Conservation (phyloP, 2,329 filamentous ascomycete genomes). For the Sarocladium oryzae region DNA sequence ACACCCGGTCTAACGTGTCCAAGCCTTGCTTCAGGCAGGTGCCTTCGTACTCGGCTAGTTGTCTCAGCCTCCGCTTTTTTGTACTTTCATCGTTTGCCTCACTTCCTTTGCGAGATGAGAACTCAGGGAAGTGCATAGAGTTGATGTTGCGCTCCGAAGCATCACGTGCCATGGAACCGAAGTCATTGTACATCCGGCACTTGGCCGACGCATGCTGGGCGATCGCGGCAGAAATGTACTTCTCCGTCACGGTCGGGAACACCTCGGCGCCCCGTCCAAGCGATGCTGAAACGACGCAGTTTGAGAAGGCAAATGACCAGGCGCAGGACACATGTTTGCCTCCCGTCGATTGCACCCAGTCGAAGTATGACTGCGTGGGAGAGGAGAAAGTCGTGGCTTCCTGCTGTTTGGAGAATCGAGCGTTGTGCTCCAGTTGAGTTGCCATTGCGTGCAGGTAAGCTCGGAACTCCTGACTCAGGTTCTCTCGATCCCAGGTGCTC, state of each 20-base stretch:
- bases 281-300: constrained; percentile 12
- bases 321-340: constrained; percentile 13
- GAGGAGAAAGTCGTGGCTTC: background rate
- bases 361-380: background rate
- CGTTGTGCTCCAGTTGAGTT: background rate
- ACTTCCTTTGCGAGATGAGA: background rate
- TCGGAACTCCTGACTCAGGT: background rate
- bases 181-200: constrained; percentile 17
- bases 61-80: background rate
- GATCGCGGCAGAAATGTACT: constrained; percentile 12
- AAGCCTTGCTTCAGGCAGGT: background rate
- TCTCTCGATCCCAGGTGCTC: background rate
- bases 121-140: constrained; percentile 16
- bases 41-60: background rate
- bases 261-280: background rate
- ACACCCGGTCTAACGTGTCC: background rate
- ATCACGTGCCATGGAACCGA: constrained; percentile 13
- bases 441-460: background rate
- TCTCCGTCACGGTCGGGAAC: background rate
- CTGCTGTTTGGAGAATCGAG: constrained; percentile 14
- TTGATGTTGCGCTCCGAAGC: constrained; percentile 15
- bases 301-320: constrained; percentile 14
- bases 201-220: constrained; percentile 13
- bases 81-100: too few relatives aligned
- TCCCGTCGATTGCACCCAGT: constrained; percentile 10